These are phyloP conservation scores for Neoboletus brunneissimus DNA, from an alignment of 768 basidiomycete genomes.

Conservation along the genomic window DNA sequence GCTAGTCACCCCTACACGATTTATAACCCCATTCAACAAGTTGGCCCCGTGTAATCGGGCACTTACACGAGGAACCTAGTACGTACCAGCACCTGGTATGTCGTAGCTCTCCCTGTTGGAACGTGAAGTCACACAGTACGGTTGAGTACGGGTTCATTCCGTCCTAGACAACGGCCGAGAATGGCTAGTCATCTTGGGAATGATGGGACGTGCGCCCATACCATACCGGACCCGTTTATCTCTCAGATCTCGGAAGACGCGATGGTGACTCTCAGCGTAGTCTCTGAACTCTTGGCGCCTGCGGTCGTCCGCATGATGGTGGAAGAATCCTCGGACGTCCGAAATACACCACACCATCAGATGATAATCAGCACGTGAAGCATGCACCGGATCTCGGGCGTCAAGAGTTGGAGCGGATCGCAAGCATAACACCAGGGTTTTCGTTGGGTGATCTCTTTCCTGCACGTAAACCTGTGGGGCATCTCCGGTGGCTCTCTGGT, in stretches of 20 bases:
- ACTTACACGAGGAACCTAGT: not conserved
- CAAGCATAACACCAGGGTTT: not conserved
- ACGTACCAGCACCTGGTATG: not conserved
- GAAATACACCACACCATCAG: too few relatives aligned
- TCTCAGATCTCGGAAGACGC: not conserved
- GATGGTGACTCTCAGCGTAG: not conserved
- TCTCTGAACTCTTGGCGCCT: not conserved
- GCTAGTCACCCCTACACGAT: not conserved
- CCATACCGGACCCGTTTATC: not conserved
- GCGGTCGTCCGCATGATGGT: not conserved
- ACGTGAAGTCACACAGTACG: not conserved
- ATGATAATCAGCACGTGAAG: not conserved
- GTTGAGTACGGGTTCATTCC: not conserved
- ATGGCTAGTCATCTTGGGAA: not conserved
- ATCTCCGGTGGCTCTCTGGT: not conserved
- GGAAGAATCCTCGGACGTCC: slow-evolving; percentile 1
- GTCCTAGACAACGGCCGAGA: not conserved
- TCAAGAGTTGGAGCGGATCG: not conserved
- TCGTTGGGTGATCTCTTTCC: not conserved
- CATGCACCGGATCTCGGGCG: not conserved
- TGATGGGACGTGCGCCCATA: not conserved
- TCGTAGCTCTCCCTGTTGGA: not conserved
- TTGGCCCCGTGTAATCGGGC: not conserved
- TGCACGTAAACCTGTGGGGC: not conserved
- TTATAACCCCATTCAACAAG: not conserved